phyloP scores from a whole-genome alignment of 768 basidiomycete genomes.

The Crassisporium funariophilum region DNA sequence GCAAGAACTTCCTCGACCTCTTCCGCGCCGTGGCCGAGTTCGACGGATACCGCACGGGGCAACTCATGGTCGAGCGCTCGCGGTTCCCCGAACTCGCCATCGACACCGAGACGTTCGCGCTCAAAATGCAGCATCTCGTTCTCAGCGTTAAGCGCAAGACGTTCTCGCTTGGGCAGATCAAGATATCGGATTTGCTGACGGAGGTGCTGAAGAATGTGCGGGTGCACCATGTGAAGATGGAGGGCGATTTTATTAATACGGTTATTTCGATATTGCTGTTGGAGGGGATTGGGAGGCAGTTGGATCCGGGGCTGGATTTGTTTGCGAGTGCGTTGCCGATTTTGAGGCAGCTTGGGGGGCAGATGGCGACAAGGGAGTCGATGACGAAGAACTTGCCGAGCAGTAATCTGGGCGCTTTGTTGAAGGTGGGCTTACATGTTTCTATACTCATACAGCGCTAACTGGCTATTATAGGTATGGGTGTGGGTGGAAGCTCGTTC shows the following conservation, averaged over 20 bases:
- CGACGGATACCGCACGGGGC: slow-evolving; percentile 93
- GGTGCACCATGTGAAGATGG: slow-evolving; percentile 96
- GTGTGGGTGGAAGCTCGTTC: slow-evolving; percentile 91
- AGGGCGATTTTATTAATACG: slow-evolving; percentile 98
- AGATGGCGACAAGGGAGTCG: slow-evolving; percentile 77
- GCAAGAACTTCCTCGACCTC: slow-evolving; percentile 93
- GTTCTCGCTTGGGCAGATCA: slow-evolving; percentile 95
- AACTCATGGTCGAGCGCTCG: slow-evolving; percentile 95
- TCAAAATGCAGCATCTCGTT: slow-evolving; percentile 97
- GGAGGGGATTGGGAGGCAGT: slow-evolving; percentile 93
- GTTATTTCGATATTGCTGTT: slow-evolving; percentile 91
- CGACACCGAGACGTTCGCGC: slow-evolving; percentile 92
- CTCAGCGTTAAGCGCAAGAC: slow-evolving; percentile 94
- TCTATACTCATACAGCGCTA: slow-evolving; percentile 3
- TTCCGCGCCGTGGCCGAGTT: slow-evolving; percentile 96
- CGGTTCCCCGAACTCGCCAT: slow-evolving; percentile 87
- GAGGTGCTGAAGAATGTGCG: slow-evolving; percentile 88
- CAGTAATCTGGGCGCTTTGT: slow-evolving; percentile 78
- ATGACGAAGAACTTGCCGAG: slow-evolving; percentile 60
- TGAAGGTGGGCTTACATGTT: slow-evolving; percentile 66
- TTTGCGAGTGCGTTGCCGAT: slow-evolving; percentile 97
- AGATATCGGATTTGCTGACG: slow-evolving; percentile 89
- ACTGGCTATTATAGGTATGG: slow-evolving; percentile 65
- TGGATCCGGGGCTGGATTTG: slow-evolving; percentile 90
- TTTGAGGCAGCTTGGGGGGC: slow-evolving; percentile 84